Evolutionary conservation across 225 moss, liverwort and hornwort genomes (phyloP), one percentile per base, ranked within the genome.

Genomic region (Climacium dendroides): DNA sequence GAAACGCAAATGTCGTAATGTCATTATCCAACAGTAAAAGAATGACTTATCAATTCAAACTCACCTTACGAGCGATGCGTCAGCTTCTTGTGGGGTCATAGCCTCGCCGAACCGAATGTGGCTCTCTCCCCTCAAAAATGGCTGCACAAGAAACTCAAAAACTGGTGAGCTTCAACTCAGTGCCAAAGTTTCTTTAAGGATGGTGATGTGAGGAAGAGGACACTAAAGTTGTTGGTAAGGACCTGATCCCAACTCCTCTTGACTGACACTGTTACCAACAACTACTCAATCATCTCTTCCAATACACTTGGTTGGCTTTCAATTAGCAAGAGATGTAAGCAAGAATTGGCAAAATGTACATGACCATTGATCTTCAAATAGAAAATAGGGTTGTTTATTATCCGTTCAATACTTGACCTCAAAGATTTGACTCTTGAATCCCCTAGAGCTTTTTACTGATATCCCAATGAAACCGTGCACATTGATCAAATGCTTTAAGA

Each of bases 91-190:
- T 39, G 82, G 77, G 47, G 90, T 88, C 89, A 90, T 88, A 81
- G 77, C 85, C 41, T 91, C 93, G 82, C 93, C 93, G 74, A 93
- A 91, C 66, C 77, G 87, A 69, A 93, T 93, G 82, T 90, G 91
- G 79, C 93, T 89, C 78, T 80, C 82, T 59, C 93, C 91, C 57
- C 90, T 88, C 60, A 87, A 82, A 88, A 89, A 89, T 13, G 89
- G 43, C 93, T 90, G 81, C 89, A 79, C 78, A 35, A 19, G 61
- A 70, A 60, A 52, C 28, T 19, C 39, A 37, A 18, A 72, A 60
- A 64, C 12, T 35, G 43, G 74, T 74, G 53, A 82, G 81, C 65
- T 87, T 78, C 82, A 50, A 89, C 69, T 67, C 23, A 62, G 23
- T 23, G 66, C 39, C 58, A 88, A 43, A 10, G 52, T 41, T 43